Evolutionary conservation across 176 grass and related monocot species (phyloP).

Genomic region (Hordeum marinum): DNA sequence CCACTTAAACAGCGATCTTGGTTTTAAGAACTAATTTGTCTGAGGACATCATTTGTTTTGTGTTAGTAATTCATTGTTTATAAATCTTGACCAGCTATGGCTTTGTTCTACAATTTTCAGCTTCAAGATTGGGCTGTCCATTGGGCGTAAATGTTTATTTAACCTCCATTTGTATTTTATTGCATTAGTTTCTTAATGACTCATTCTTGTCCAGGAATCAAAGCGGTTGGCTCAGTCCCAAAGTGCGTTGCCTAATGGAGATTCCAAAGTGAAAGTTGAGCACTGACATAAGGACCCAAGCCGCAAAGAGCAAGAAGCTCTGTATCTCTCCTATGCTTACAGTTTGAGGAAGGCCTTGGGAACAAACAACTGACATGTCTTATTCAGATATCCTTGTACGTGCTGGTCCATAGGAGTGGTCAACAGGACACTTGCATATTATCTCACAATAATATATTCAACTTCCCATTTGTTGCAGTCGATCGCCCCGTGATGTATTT

Average conservation of each 20-base stretch:
- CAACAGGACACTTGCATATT: slow-evolving; percentile 2
- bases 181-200: slow-evolving; percentile 4
- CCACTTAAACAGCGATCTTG: neutral
- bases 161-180: neutral
- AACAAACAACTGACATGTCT: neutral
- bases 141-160: neutral
- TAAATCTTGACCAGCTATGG: neutral
- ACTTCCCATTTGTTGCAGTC: neutral
- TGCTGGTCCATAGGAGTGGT: neutral
- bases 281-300: slow-evolving; percentile 34
- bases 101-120: neutral
- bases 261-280: slow-evolving; percentile 78
- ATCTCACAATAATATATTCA: neutral
- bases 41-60: neutral
- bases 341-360: slow-evolving; percentile 12
- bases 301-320: neutral
- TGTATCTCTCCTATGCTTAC: neutral
- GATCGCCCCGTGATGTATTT: neutral
- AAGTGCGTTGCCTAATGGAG: slow-evolving; percentile 65
- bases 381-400: neutral
- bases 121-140: neutral
- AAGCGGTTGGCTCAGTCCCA: slow-evolving; percentile 79
- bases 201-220: slow-evolving; percentile 51
- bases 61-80: neutral
- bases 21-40: neutral